Percentiles rank a stretch among this genome's conserved stretches.
These are phyloP conservation scores for Aspergillus egyptiacus DNA, from an alignment of 495 filamentous ascomycete genomes.

Conservation along the genomic window DNA sequence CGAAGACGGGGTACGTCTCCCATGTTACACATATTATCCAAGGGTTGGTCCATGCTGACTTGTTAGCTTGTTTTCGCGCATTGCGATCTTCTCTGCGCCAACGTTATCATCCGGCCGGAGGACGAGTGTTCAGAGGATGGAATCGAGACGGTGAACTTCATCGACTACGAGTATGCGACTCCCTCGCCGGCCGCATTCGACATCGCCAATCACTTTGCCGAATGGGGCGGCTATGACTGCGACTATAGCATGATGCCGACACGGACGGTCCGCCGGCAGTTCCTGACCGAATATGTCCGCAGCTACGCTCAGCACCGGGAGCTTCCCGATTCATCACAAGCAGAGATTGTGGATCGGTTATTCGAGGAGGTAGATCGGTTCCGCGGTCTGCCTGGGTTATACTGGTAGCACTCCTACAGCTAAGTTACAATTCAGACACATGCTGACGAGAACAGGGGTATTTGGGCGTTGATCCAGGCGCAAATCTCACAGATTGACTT, in stretches of 20 bases:
- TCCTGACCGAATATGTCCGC: conserved; percentile 74
- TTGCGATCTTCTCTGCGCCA: conserved; percentile 90
- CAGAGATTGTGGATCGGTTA: conserved; percentile 58
- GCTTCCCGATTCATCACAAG: conserved; percentile 42
- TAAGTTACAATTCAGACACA: background rate
- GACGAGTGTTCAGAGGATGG: conserved; percentile 25
- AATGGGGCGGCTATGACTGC: conserved; percentile 97
- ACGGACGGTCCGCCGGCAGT: conserved; percentile 66
- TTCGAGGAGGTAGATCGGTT: conserved; percentile 79
- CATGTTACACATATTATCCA: background rate
- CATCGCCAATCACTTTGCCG: conserved; percentile 97
- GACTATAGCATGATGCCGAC: conserved; percentile 82
- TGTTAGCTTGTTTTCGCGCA: conserved; percentile 81
- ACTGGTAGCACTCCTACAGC: conserved; percentile 44
- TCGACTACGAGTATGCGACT: conserved; percentile 96
- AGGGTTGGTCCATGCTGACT: background rate
- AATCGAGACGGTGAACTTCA: conserved; percentile 66
- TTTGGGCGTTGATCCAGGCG: conserved; percentile 95
- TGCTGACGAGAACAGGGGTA: conserved; percentile 56
- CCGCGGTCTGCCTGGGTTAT: conserved; percentile 85
- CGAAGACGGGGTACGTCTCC: conserved; percentile 57
- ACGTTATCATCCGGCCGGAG: conserved; percentile 78
- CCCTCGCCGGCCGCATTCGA: conserved; percentile 97
- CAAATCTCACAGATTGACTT: conserved; percentile 95
- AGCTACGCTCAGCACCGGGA: conserved; percentile 39